These are phyloP conservation scores for Amanita thiersii DNA, from an alignment of 768 basidiomycete species.

Conservation along the genomic window DNA sequence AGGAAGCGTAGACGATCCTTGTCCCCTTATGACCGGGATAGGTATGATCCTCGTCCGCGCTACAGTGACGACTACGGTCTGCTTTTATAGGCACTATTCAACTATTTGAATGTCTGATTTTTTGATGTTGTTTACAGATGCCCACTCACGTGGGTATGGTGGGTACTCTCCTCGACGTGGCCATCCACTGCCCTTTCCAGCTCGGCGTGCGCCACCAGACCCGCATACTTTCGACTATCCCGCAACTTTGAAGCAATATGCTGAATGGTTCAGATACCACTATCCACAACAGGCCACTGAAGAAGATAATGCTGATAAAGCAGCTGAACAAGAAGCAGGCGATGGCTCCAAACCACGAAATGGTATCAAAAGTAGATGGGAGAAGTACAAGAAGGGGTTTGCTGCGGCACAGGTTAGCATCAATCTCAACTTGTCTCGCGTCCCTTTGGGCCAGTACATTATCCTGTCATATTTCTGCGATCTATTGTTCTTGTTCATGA, in stretches of 20 bases:
- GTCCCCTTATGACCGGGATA: slow-evolving; percentile 77
- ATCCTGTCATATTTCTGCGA: slow-evolving; percentile 15
- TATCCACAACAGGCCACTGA: slow-evolving; percentile 71
- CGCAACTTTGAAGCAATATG: slow-evolving; percentile 74
- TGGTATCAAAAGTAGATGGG: slow-evolving; percentile 79
- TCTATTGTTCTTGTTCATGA: slow-evolving; percentile 13
- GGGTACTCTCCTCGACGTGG: slow-evolving; percentile 53
- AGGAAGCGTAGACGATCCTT: slow-evolving; percentile 76
- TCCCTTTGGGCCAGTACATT: slow-evolving; percentile 19
- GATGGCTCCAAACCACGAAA: slow-evolving; percentile 79
- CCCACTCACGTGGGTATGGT: slow-evolving; percentile 56
- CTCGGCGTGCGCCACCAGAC: slow-evolving; percentile 62
- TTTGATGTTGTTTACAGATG: slow-evolving; percentile 32
- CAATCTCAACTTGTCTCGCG: slow-evolving; percentile 13
- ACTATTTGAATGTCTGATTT: slow-evolving; percentile 10
- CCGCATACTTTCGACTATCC: slow-evolving; percentile 80
- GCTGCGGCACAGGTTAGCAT: slow-evolving; percentile 75
- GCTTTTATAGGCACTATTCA: slow-evolving; percentile 12
- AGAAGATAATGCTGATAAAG: slow-evolving; percentile 80
- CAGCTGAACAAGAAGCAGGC: slow-evolving; percentile 75
- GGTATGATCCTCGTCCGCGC: slow-evolving; percentile 77
- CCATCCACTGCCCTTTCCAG: slow-evolving; percentile 39
- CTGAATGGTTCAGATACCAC: slow-evolving; percentile 79
- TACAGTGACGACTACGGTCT: slow-evolving; percentile 80
- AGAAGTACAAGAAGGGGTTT: slow-evolving; percentile 92